Evolutionary conservation across 2,329 filamentous ascomycete species (phyloP).

Genomic region (Fusarium liriodendri): DNA sequence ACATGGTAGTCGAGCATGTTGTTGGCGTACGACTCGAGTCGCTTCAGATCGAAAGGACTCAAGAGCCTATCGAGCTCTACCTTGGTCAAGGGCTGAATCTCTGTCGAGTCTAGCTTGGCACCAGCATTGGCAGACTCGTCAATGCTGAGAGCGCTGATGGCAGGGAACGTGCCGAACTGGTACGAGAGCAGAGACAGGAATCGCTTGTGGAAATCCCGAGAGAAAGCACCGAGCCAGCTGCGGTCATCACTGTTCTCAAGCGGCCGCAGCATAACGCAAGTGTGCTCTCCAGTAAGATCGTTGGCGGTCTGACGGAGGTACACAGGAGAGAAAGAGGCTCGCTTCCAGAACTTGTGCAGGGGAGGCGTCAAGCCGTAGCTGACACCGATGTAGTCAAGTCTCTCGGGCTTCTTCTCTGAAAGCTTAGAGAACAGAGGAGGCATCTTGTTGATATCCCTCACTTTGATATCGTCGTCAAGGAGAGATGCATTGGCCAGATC

Average conservation of each 20-base stretch:
- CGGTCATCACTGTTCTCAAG: constrained; percentile 75
- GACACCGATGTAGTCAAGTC: constrained; percentile 93
- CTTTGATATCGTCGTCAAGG: constrained; percentile 87
- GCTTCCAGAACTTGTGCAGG: constrained; percentile 98
- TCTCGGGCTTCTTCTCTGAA: constrained; percentile 81
- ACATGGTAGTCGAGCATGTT: constrained; percentile 99
- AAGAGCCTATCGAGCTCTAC: constrained; percentile 80
- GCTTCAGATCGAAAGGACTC: constrained; percentile 94
- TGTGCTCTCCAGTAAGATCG: constrained; percentile 96
- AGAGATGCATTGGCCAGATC: constrained; percentile 82
- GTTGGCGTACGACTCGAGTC: constrained; percentile 93
- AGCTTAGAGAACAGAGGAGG: constrained; percentile 93
- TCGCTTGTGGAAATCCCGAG: constrained; percentile 93
- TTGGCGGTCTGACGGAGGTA: constrained; percentile 96
- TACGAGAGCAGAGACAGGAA: constrained; percentile 92
- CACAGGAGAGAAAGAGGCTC: constrained; percentile 84
- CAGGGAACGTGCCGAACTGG: constrained; percentile 86
- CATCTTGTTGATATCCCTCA: constrained; percentile 91
- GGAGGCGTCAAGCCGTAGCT: constrained; percentile 90
- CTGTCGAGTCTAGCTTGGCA: constrained; percentile 69
- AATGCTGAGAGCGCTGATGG: constrained; percentile 84
- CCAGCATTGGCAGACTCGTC: constrained; percentile 85
- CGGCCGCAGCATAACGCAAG: constrained; percentile 94
- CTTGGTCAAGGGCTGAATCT: constrained; percentile 73
- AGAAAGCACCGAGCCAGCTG: constrained; percentile 90